These are phyloP conservation scores for Boletales sp. DNA, from an alignment of 768 basidiomycete genomes.

Conservation along the genomic window DNA sequence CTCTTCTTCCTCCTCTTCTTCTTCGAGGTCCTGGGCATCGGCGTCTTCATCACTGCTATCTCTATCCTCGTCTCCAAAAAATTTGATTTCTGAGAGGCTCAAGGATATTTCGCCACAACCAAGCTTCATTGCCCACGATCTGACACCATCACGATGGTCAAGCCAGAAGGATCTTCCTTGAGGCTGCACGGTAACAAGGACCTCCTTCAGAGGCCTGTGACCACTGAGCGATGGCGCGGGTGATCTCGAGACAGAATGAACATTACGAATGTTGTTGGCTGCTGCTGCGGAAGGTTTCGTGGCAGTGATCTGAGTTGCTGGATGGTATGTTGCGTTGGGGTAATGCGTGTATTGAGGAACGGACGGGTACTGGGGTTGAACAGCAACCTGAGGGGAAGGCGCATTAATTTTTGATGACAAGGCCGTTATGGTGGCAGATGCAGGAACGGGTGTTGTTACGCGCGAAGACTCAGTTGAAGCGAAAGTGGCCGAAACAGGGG, in stretches of 20 bases:
- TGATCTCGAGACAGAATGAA: constrained; percentile 31
- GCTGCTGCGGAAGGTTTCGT: constrained; percentile 15
- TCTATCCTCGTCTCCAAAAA: constrained; percentile 55
- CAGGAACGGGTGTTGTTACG: constrained; percentile 17
- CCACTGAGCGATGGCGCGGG: constrained; percentile 29
- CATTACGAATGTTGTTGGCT: constrained; percentile 17
- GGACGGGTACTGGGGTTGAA: constrained; percentile 32
- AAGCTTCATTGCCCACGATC: constrained; percentile 67
- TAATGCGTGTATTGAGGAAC: constrained; percentile 45
- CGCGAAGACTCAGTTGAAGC: constrained; percentile 17
- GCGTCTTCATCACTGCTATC: constrained; percentile 57
- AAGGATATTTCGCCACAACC: constrained; percentile 54
- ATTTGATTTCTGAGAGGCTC: constrained; percentile 49
- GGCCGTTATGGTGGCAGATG: constrained; percentile 4
- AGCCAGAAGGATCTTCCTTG: constrained; percentile 54
- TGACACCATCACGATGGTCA: constrained; percentile 68
- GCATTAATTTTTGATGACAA: constrained; percentile 16
- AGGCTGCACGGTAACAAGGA: constrained; percentile 57
- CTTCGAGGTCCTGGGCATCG: constrained; percentile 41
- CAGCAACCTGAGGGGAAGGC: constrained; percentile 32
- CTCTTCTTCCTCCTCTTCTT: constrained; percentile 40
- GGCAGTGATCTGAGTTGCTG: constrained; percentile 22
- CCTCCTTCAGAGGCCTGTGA: constrained; percentile 47
- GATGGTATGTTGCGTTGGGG: constrained; percentile 50
- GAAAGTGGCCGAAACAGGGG: constrained; percentile 22